Evolutionary conservation across 768 basidiomycete genomes (phyloP), one percentile per base, ranked within the genome.

Genomic region (Tulasnella sp.): DNA sequence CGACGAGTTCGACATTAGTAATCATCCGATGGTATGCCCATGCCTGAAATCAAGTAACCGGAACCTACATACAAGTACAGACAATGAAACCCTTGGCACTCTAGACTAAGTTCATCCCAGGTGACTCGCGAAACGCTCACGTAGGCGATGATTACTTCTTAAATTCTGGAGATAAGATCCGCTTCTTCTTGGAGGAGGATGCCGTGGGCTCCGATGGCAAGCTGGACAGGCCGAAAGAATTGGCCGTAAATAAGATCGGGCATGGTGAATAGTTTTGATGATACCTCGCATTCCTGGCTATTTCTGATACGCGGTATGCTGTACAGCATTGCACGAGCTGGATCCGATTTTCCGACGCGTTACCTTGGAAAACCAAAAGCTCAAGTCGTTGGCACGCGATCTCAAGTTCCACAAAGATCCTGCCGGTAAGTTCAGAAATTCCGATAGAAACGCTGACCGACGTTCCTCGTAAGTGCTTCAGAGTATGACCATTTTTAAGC

Each of bases 401-500:
- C 75, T 99, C 26, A 79, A 79, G 53, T 89, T 87, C 68, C 92
- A 97, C 69, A 76, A 76, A 58, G 85, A 94, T 70, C 95, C 95
- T 2, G 83, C 84, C 47, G 86, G 88, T 86, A 65, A 65, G 80
- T 13, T 51, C 21, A 27, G 15, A 8, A 23, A 53, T 34, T 23
- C 44, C 41, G 10, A 17, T 26, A 17, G 38, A 27, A 19, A 23
- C 34, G 4, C 8, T 19, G n/a, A n/a, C 30, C 21, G 13, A 56
- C 29, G 5, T 17, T n/a, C 2, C 15, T 24, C 7, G 27, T 29
- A 64, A 86, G 93, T 88, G 1, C 74, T 94, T 30, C 92, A 95
- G 68, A 90, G 88, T 2, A 96, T 96, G 93, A 76, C 95, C 30
- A 99, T 98, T 62, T 92, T 85, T 66, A 98, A 98, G 71, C 93